Conservation (phyloP, 2,329 filamentous ascomycete genomes). For the Seiridium unicorne region DNA sequence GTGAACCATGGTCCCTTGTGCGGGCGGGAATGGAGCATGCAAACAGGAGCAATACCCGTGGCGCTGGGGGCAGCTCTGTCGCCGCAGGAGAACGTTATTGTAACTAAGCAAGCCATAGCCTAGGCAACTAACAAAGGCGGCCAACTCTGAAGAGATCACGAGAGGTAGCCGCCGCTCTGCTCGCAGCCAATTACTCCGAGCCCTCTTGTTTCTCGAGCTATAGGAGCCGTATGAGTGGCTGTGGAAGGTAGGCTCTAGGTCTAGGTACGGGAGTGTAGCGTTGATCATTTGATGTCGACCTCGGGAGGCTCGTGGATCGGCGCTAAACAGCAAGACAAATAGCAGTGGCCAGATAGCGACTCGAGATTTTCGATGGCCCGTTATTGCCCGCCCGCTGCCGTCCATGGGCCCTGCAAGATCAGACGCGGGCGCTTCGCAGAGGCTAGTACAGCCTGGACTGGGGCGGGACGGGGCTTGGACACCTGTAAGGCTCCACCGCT, state of each 20-base stretch:
- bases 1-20: not conserved
- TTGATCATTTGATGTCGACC: not conserved
- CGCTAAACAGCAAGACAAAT: conserved; percentile 7
- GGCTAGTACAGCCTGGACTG: not conserved
- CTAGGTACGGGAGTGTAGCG: not conserved
- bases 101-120: too few species aligned
- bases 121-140: too few species aligned
- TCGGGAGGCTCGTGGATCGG: conserved; percentile 8
- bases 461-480: not conserved
- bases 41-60: too few species aligned
- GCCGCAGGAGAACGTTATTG: too few species aligned
- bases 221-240: too few species aligned
- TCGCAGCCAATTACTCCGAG: too few species aligned
- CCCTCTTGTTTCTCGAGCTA: too few species aligned
- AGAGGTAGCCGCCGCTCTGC: too few species aligned
- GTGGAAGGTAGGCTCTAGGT: too few species aligned
- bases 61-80: too few species aligned
- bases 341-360: conserved; percentile 11
- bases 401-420: conserved; percentile 3
- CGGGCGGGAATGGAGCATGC: too few species aligned
- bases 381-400: conserved; percentile 7
- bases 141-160: too few species aligned
- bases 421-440: not conserved
- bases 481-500: not conserved
- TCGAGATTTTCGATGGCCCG: conserved; percentile 7